Conservation (phyloP, 1,284 basidiomycete genomes). For the Ceratobasidium sp. region DNA sequence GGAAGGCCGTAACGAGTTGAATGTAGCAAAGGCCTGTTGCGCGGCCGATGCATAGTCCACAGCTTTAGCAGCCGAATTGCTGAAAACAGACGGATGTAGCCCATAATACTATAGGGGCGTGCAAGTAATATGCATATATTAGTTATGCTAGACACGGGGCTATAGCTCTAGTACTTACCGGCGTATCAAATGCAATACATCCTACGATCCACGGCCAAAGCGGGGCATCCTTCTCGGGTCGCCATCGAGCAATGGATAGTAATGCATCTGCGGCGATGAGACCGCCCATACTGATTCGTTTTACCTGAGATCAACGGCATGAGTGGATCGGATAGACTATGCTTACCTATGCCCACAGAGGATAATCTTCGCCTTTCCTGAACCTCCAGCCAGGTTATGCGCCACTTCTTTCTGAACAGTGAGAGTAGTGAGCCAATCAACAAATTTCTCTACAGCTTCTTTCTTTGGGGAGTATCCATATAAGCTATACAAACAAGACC, state of each 20-base stretch:
- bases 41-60: constrained; percentile 77
- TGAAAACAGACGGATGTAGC: constrained; percentile 87
- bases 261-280: constrained; percentile 87
- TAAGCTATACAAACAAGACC: neutral
- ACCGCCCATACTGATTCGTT: constrained; percentile 82
- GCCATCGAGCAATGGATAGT: constrained; percentile 72
- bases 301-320: neutral
- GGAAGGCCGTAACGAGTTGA: constrained; percentile 64
- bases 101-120: constrained; percentile 73
- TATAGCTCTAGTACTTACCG: constrained; percentile 62
- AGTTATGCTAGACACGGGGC: too few relatives aligned
- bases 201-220: constrained; percentile 87
- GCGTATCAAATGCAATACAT: constrained; percentile 90
- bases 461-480: constrained; percentile 60
- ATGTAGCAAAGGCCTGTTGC: constrained; percentile 58
- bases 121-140: too few relatives aligned
- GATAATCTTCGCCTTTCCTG: constrained; percentile 82
- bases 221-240: constrained; percentile 69
- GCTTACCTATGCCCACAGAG: constrained; percentile 90
- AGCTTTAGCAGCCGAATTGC: constrained; percentile 83
- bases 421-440: constrained; percentile 87
- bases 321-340: neutral
- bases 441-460: constrained; percentile 82
- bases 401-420: constrained; percentile 83
- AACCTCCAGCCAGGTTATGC: constrained; percentile 70